Conservation (phyloP, 2,329 filamentous ascomycete species). For the Aureobasidium sp. region DNA sequence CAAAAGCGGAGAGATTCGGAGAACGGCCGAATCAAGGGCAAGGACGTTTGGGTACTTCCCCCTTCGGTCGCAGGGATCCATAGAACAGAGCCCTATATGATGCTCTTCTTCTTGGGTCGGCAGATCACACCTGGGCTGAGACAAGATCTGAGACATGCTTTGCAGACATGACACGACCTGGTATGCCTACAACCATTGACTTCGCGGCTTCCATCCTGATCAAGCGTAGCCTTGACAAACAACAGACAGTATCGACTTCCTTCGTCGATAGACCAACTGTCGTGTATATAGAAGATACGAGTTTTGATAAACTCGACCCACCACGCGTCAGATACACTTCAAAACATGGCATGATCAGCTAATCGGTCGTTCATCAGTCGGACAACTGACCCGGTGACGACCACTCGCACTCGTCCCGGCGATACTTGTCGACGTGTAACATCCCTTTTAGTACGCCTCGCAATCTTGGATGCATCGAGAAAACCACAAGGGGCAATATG, state of each 20-base stretch:
- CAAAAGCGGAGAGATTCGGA: neutral
- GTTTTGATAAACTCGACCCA: neutral
- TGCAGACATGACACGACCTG: neutral
- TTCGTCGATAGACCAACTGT: neutral
- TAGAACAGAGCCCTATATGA: neutral
- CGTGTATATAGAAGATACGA: neutral
- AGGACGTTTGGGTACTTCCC: neutral
- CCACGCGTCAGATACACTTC: no score
- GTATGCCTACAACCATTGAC: neutral
- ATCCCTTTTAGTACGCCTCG: neutral
- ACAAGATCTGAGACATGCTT: neutral
- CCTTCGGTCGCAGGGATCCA: neutral
- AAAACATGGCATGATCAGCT: no score
- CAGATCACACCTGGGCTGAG: neutral
- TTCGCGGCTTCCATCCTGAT: neutral
- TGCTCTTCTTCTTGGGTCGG: neutral
- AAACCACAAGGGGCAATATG: conserved; percentile 1
- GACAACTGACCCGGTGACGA: neutral
- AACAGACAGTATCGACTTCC: neutral
- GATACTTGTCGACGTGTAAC: neutral
- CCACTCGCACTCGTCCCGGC: neutral
- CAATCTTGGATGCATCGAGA: neutral
- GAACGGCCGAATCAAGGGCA: neutral
- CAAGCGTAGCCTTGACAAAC: no score
- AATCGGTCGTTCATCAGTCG: neutral